Base-by-base conservation (phyloP, 2,329 filamentous ascomycete genomes). In the Diplocarpon mali region DNA sequence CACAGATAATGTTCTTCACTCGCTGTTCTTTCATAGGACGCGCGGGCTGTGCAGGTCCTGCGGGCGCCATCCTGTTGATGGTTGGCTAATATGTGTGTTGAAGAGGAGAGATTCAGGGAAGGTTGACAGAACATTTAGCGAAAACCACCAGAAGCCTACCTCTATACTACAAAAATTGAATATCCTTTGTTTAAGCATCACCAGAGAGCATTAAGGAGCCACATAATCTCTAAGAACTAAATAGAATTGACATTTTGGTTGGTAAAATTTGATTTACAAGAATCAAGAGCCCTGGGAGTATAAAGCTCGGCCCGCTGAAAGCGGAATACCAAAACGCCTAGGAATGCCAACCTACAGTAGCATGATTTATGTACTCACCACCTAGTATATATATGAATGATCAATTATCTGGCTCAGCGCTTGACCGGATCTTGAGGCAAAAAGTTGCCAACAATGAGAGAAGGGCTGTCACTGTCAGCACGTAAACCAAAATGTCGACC, bases 381-480 rank as follows among this genome's bases (percentile, higher is more conserved):
- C 48, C 42, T 49, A 47, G 24, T 35, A 52, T 47, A 37, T 50
- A 54, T 38, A 47, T 42, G 45, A 51, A 54, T 54, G 38, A 47
- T 45, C 54, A 55, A 50, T 16, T 60, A 32, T 3, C 30, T 11
- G 30, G 4, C 42, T 55, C 43, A 60, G 56, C 66, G 65, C 50
- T 67, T 65, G 42, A 66, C 64, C 46, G 80, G 78, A 58, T 88
- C 79, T 61, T 94, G 88, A 2, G 92, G 92, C 50, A 98, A 66
- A 64, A 98, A 98, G 62, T 98, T 98, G 40, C 92, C 92, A 39
- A 98, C 83, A 59, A 98, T 98, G 52, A 98, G 70, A 41, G 86
- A 88, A 41, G 92, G 92, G 60, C 92, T 95, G 31, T 27, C 35
- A 27, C 48, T 38, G 16, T 38, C 46, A 50, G 53, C 45, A 39